Evolutionary conservation across 2,329 filamentous ascomycete species (phyloP).

Genomic region (Hymenotorrendiella dingleyae): DNA sequence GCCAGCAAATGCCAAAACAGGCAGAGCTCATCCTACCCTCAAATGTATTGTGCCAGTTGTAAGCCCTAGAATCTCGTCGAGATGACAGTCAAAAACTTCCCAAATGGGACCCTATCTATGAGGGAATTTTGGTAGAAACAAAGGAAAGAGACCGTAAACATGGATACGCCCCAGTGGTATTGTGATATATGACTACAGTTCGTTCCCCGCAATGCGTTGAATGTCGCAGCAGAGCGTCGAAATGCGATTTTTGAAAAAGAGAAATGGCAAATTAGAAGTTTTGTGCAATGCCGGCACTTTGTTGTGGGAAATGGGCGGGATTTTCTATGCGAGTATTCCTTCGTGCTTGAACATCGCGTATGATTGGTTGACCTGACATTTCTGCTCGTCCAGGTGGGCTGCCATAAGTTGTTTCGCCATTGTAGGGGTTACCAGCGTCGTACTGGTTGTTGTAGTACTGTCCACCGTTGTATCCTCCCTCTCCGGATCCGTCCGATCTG

Average conservation of each 20-base stretch:
- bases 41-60: constrained; percentile 1
- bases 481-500: constrained; percentile 63
- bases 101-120: not conserved
- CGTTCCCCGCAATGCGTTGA: constrained; percentile 9
- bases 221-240: constrained; percentile 3
- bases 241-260: constrained; percentile 14
- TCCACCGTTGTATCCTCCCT: constrained; percentile 41
- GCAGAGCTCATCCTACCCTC: constrained; percentile 4
- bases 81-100: not conserved
- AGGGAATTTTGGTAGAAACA: constrained; percentile 9
- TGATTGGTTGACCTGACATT: constrained; percentile 64
- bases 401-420: constrained; percentile 35
- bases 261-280: constrained; percentile 63
- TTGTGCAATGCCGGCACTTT: constrained; percentile 91
- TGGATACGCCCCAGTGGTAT: constrained; percentile 23
- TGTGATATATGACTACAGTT: constrained; percentile 25
- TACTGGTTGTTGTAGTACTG: constrained; percentile 55
- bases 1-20: constrained; percentile 6
- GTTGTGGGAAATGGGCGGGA: constrained; percentile 80
- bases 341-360: constrained; percentile 85
- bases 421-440: constrained; percentile 50
- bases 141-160: constrained; percentile 16
- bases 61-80: not conserved
- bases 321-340: constrained; percentile 94
- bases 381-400: constrained; percentile 36